Conservation (phyloP, 192 early-diverging fungal genomes). For the Mortierella claussenii region DNA sequence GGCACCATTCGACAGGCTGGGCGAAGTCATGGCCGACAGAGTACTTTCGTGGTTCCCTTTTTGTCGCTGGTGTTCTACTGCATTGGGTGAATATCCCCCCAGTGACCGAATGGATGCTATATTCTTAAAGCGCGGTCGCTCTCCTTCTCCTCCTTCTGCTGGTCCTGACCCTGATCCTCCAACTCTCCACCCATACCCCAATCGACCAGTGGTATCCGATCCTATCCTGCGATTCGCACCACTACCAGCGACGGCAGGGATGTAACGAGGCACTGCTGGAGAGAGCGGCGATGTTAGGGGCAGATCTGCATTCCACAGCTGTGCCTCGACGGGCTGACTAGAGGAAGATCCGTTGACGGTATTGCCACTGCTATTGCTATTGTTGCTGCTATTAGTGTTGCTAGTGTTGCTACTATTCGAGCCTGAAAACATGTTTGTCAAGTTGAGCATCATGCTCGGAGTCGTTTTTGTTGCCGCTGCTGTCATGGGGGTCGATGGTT, state of each 20-base stretch:
- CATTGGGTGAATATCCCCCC: background rate
- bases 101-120: background rate
- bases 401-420: constrained; percentile 1
- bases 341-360: background rate
- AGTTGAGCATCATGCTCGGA: constrained; percentile 19
- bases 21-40: background rate
- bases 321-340: constrained; percentile 23
- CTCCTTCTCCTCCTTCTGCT: background rate
- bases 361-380: constrained; percentile 3
- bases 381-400: background rate
- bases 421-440: constrained; percentile 21
- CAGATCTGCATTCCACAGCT: constrained; percentile 42
- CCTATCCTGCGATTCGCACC: constrained; percentile 1
- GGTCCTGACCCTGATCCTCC: background rate
- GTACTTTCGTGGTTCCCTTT: background rate
- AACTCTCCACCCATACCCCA: constrained; percentile 3
- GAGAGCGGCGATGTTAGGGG: constrained; percentile 12
- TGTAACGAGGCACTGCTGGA: constrained; percentile 41
- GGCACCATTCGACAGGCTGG: background rate
- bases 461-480: background rate
- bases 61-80: background rate
- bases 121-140: constrained; percentile 11
- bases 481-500: background rate
- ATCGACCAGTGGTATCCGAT: background rate
- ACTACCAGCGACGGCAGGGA: constrained; percentile 33